Conservation (phyloP, 192 early-diverging fungal genomes). For the Coemansia aciculifera region DNA sequence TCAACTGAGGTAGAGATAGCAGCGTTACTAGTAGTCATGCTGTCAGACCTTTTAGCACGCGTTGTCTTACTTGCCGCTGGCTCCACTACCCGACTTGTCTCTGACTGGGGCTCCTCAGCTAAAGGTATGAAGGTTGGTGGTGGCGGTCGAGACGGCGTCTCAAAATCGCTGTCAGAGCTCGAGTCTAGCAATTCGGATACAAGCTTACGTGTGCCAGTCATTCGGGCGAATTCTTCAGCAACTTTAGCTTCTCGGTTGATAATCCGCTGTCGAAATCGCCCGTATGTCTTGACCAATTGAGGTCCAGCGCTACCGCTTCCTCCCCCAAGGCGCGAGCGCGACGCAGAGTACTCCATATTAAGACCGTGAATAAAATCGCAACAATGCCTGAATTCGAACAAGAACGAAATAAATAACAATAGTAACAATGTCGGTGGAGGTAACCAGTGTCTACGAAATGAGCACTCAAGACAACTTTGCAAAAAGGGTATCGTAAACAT, state of each 20-base stretch:
- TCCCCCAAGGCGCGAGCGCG: constrained; percentile 32
- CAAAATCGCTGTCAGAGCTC: constrained; percentile 52
- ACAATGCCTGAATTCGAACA: background rate
- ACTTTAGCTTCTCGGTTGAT: constrained; percentile 31
- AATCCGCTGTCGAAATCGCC: constrained; percentile 43
- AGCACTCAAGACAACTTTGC: background rate
- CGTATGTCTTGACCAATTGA: constrained; percentile 52
- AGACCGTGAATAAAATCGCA: background rate
- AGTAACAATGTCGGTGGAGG: background rate
- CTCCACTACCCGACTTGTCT: background rate
- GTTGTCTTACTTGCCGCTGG: background rate
- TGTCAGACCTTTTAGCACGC: background rate
- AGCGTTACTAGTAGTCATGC: background rate
- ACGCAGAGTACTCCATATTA: constrained; percentile 43
- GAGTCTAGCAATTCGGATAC: constrained; percentile 37
- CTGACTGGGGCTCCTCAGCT: background rate
- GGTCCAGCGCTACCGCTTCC: constrained; percentile 16
- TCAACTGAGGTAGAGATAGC: background rate
- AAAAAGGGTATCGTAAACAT: background rate
- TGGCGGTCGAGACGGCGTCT: background rate
- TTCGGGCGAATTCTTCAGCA: constrained; percentile 43
- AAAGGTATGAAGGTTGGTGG: background rate
- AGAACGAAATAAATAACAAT: background rate
- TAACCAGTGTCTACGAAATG: background rate
- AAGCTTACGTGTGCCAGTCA: constrained; percentile 26